Base-by-base conservation (phyloP, 768 basidiomycete genomes). In the Daedaleopsis nitida region DNA sequence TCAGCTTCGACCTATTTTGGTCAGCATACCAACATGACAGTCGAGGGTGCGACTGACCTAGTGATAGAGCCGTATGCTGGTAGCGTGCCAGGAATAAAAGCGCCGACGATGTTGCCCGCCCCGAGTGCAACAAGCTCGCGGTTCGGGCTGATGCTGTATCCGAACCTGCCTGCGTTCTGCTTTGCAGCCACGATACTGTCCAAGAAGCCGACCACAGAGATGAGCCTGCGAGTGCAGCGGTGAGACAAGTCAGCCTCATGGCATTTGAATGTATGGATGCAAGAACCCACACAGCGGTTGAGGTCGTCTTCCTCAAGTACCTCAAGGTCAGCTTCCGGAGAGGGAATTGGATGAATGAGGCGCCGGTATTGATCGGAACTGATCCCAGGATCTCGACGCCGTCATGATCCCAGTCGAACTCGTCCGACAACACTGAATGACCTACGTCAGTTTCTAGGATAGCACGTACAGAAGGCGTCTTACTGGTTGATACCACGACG, bases 181-280 rank as follows among this genome's bases (percentile, higher is more conserved):
- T 98, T 97, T 2, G 96, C 96, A 0, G 95, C 92, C 2, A 95
- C 94, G 63, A 97, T 94, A 62, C 91, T 93, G 72, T 99, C 96
- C 62, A 99, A 78, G 72, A 96, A 97, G 1, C 97, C 97, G 21
- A 94, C 83, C 44, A 96, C 81, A 0, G 91, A 84, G 52, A 92
- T 88, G 55, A 94, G 72, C 35, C 90, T 92, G 65, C 19, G 35
- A 45, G n/a, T 42, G 5, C 11, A 2, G 17, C 3, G 10, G 6
- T 2, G 3, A 14, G 9, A 16, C 17, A n/a, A n/a, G 21, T 35
- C 34, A 43, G 48, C 34, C 21, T 13, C n/a, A 3, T 48, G 3
- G 16, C 2, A 12, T n/a, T 24, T 23, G 38, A 34, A 17, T n/a
- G n/a, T n/a, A n/a, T n/a, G n/a, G n/a, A n/a, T n/a, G 52, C 14